Evolutionary conservation across 2,329 filamentous ascomycete genomes (phyloP).

Genomic region (Pseudonectria foliicola): DNA sequence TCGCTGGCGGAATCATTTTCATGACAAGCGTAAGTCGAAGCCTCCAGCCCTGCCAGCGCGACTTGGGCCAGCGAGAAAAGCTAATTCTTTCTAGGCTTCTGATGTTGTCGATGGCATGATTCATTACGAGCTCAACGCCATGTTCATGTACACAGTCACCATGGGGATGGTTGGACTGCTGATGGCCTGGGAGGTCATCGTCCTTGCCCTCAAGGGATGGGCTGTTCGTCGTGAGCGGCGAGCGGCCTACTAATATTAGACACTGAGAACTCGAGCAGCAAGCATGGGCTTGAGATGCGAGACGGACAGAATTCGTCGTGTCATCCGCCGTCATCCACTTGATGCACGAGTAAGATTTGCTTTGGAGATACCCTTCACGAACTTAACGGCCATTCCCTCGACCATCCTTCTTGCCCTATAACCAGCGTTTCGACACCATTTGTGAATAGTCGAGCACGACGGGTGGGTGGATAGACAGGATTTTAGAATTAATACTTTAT

Average conservation of each 20-base stretch:
- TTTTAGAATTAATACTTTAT: too few species aligned
- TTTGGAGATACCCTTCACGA: conserved; percentile 21
- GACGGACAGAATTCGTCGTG: neutral
- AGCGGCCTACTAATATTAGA: conserved; percentile 1
- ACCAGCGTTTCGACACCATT: too few species aligned
- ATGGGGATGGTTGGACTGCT: conserved; percentile 77
- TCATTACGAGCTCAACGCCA: conserved; percentile 70
- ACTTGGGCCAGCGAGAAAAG: conserved; percentile 16
- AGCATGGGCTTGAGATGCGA: neutral
- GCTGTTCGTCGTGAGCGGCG: conserved; percentile 46
- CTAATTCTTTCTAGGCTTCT: conserved; percentile 45
- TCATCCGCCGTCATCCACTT: conserved; percentile 4
- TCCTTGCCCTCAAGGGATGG: conserved; percentile 85
- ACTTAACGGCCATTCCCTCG: conserved; percentile 7
- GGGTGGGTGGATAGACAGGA: neutral
- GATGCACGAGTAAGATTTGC: conserved; percentile 7
- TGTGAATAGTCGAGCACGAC: too few species aligned
- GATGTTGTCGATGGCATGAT: conserved; percentile 76
- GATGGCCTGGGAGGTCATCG: conserved; percentile 76
- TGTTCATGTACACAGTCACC: conserved; percentile 87
- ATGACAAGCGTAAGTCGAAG: conserved; percentile 69
- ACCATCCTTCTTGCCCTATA: neutral
- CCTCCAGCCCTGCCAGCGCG: neutral
- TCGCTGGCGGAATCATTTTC: conserved; percentile 82
- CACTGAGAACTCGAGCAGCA: neutral